Evolutionary conservation across 2,329 filamentous ascomycete genomes (phyloP).

Genomic region (Cercospora sp.): DNA sequence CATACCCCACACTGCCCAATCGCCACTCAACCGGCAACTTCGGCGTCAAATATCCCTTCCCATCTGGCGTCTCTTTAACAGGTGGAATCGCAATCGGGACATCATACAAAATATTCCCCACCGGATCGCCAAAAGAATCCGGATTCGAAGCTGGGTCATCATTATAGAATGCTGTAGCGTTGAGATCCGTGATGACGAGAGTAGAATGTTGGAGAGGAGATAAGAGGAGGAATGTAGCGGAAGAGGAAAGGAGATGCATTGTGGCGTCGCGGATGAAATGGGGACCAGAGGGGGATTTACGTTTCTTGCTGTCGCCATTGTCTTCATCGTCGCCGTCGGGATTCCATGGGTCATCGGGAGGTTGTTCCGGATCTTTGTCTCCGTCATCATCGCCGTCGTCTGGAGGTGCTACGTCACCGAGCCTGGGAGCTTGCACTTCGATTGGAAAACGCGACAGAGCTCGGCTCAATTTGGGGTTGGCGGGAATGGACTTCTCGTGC

Average conservation of each 20-base stretch:
- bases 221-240: constrained; percentile 77
- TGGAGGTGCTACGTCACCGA: constrained; percentile 58
- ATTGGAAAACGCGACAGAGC: constrained; percentile 71
- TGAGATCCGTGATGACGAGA: constrained; percentile 73
- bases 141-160: constrained; percentile 49
- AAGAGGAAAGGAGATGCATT: constrained; percentile 82
- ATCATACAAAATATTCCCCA: constrained; percentile 76
- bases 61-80: constrained; percentile 25
- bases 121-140: constrained; percentile 25
- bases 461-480: constrained; percentile 68
- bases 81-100: constrained; percentile 75
- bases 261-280: constrained; percentile 84
- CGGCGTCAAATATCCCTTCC: constrained; percentile 68
- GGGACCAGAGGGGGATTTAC: constrained; percentile 47
- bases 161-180: constrained; percentile 77
- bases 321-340: constrained; percentile 44
- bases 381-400: neutral
- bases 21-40: constrained; percentile 80
- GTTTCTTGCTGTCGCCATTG: constrained; percentile 48
- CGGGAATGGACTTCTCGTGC: constrained; percentile 71
- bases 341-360: constrained; percentile 39
- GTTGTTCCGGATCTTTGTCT: constrained; percentile 26
- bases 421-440: constrained; percentile 68
- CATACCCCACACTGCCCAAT: constrained; percentile 75
- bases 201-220: constrained; percentile 75